These are phyloP conservation scores for Sphagnurus paluster DNA, from an alignment of 1,284 basidiomycete species.

Conservation along the genomic window DNA sequence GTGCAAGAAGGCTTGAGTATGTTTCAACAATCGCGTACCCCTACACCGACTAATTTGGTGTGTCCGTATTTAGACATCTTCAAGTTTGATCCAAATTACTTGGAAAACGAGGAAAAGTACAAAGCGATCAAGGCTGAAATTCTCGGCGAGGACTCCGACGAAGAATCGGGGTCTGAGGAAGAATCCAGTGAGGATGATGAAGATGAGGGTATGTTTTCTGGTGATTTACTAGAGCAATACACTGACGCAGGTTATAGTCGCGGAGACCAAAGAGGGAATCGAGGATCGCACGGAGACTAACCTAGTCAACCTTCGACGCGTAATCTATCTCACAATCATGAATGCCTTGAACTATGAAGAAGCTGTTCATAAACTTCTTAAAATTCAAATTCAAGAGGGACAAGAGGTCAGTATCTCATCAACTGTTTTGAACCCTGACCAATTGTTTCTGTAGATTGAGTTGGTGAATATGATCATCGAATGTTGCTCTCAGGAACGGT, in stretches of 20 bases:
- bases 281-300: conserved; percentile 96
- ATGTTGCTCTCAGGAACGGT: conserved; percentile 98
- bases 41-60: not conserved
- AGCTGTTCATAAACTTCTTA: conserved; percentile 96
- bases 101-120: conserved; percentile 95
- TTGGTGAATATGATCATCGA: conserved; percentile 99
- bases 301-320: conserved; percentile 90
- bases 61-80: conserved; percentile 73
- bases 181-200: conserved; percentile 65
- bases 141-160: conserved; percentile 83
- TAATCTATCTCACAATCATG: conserved; percentile 99
- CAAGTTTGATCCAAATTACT: conserved; percentile 89
- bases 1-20: conserved; percentile 92
- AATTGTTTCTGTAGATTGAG: conserved; percentile 65
- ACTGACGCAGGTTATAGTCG: conserved; percentile 37
- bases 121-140: conserved; percentile 92
- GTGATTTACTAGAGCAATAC: conserved; percentile 3
- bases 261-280: conserved; percentile 83
- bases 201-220: conserved; percentile 52
- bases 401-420: conserved; percentile 69
- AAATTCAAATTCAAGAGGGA: conserved; percentile 89
- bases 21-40: conserved; percentile 30
- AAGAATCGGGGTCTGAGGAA: conserved; percentile 60
- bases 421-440: not conserved
- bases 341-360: conserved; percentile 97